Evolutionary conservation across 176 grass and related monocot species (phyloP), one percentile per base, ranked within the genome.

Genomic region (Ensete glaucum): DNA sequence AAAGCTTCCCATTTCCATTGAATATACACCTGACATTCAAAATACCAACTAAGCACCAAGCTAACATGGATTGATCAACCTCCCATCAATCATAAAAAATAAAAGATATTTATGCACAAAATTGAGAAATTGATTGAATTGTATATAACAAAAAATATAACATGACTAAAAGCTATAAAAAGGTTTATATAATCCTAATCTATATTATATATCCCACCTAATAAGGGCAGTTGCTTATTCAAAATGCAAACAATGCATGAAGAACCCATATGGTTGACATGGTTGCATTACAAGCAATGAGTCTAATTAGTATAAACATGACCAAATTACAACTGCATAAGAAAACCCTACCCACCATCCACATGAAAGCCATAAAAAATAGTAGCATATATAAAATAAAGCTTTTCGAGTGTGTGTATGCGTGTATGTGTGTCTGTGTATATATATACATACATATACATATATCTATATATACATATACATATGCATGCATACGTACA

Each of bases 11-110:
- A 81, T 98, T 98, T 83, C 94, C 94, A 55, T 98, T 98, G 77
- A 98, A 93, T 84, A 98, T 98, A 80, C 94, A 98, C 88, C 90
- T 96, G 89, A 78, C 74, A 71, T 79, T 89, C 52, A 87, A 88
- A 91, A 85, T 53, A 78, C 1, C 48, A 78, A 67, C 20, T 19
- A 50, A 67, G 17, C n/a, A 67, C 2, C 54, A 65, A 54, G 11
- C 14, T n/a, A 60, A n/a, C 17, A 17, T 60, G 57, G 16, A 21
- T 7, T 15, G 57, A 20, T n/a, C 57, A 17, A 60, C 3, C 57
- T 60, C 8, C 57, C 57, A 60, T 43, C 4, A 43, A 43, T 43
- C 3, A 43, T 43, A 43, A 43, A 43, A 43, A 43, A 43, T 4
- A 43, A 43, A 43, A 43, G 29, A 34, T 34, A 59, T 59, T 59